A percentile compares a stretch with the other conserved stretches of the same genome.
Conservation (phyloP, 148 eudicot genomes). For the Silene conica region DNA sequence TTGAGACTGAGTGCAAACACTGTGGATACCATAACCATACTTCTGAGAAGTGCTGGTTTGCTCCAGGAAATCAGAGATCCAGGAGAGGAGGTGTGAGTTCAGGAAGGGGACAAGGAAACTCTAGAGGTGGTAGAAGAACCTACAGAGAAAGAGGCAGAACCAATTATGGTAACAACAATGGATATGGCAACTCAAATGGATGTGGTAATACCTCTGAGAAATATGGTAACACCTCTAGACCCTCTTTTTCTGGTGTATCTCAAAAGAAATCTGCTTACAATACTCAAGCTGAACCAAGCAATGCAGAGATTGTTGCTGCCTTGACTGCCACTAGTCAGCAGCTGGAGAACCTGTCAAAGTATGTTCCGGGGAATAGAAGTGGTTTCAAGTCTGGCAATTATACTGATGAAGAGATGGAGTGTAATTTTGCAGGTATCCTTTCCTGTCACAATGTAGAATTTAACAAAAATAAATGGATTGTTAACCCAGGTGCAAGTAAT, state of each 20-base stretch:
- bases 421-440: not conserved
- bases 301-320: not conserved
- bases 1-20: no score
- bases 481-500: not conserved
- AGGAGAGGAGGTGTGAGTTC: not conserved
- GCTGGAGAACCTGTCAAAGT: not conserved
- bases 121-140: not conserved
- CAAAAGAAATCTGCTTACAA: not conserved
- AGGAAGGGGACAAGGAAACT: not conserved
- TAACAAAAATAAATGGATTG: not conserved
- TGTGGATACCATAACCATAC: not conserved
- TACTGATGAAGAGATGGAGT: not conserved
- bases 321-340: not conserved
- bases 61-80: not conserved
- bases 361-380: not conserved
- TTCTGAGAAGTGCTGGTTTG: not conserved
- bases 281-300: not conserved
- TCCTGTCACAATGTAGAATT: not conserved
- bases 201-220: no score
- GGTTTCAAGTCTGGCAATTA: not conserved
- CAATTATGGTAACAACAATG: no score
- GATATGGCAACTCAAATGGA: no score
- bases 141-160: not conserved
- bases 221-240: no score
- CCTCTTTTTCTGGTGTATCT: no score